Evolutionary conservation across 2,329 filamentous ascomycete species (phyloP).

Genomic region (Chrysoporthe austroafricana): DNA sequence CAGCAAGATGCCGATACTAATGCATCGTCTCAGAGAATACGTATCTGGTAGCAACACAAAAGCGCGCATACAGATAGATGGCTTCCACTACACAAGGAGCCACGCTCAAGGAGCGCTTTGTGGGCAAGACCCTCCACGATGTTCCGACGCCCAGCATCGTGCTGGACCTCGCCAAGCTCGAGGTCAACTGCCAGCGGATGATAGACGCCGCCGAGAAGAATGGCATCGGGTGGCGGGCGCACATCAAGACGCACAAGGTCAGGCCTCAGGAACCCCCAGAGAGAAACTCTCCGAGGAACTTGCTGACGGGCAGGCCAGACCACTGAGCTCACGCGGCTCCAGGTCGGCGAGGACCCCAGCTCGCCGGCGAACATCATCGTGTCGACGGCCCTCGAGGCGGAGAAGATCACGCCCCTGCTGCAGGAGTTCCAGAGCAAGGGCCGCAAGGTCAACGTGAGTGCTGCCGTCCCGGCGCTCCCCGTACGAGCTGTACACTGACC

Average conservation of each 20-base stretch:
- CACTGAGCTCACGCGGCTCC: conserved; percentile 65
- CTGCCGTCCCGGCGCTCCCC: not conserved
- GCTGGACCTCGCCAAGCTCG: conserved; percentile 68
- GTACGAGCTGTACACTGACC: not conserved
- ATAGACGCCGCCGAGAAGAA: conserved; percentile 63
- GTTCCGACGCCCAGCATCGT: conserved; percentile 70
- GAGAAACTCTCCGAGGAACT: not conserved
- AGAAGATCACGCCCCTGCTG: conserved; percentile 66
- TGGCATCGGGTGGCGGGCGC: conserved; percentile 70
- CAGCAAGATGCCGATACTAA: conserved; percentile 4
- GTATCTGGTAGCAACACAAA: not conserved
- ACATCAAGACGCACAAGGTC: conserved; percentile 86
- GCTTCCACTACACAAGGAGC: conserved; percentile 37
- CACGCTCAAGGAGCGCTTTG: conserved; percentile 47
- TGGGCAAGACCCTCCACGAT: conserved; percentile 63
- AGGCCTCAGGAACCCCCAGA: not conserved
- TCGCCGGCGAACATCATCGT: conserved; percentile 65
- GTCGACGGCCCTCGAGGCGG: conserved; percentile 76
- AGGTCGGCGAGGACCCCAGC: conserved; percentile 63
- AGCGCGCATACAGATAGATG: conserved; percentile 1
- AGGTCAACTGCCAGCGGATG: conserved; percentile 73
- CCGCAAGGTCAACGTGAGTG: conserved; percentile 61
- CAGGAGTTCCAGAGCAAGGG: conserved; percentile 58
- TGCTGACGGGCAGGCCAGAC: conserved; percentile 51
- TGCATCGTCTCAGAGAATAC: not conserved